Base-by-base conservation (phyloP, 2,329 filamentous ascomycete species). In the Plectosphaerella cucumerina region DNA sequence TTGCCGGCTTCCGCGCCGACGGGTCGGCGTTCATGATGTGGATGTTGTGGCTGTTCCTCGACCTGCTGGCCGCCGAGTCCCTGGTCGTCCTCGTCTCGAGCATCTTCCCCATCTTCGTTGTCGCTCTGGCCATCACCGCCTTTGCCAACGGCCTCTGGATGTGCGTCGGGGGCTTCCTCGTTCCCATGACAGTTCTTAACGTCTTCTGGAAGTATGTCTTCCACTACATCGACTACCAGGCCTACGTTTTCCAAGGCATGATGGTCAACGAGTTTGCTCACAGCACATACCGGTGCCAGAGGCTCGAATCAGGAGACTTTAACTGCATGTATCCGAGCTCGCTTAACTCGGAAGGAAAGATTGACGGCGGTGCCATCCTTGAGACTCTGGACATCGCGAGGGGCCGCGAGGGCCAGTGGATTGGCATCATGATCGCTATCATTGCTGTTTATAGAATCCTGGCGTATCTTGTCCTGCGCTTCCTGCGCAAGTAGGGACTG, bases 81-180 rank as follows among this genome's bases (percentile, higher is more conserved):
- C 80, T 95, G 1, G 89, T 95, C 21, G 88, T 96, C 3, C 74
- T 95, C 23, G 74, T 94, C 20, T 82, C 85, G 1, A 82, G 80
- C 1, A 65, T 94, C 2, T 84, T 91, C 56, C 89, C 89, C 0
- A 86, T 85, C 55, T 95, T 95, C 57, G 90, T 95, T 47, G 80
- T 93, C 43, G 76, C 88, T 0, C 80, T 95, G 1, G 90, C 90
- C 1, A 74, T 90, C 2, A 87, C 88, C 0, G 90, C 90, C 1
- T 95, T 95, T 62, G 86, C 88, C 20, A 96, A 96, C 67, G 90
- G 90, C 0, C 74, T 96, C 6, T 96, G 90, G 90, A 95, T 95
- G 90, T 85, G 81, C 48, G 88, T 93, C 2, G 83, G 86, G 48
- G 90, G 90, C 1, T 95, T 95, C 70, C 78, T 95, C 66, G 89